phyloP scores from a whole-genome alignment of 2,329 filamentous ascomycete species.

The Plectosphaerella plurivora region DNA sequence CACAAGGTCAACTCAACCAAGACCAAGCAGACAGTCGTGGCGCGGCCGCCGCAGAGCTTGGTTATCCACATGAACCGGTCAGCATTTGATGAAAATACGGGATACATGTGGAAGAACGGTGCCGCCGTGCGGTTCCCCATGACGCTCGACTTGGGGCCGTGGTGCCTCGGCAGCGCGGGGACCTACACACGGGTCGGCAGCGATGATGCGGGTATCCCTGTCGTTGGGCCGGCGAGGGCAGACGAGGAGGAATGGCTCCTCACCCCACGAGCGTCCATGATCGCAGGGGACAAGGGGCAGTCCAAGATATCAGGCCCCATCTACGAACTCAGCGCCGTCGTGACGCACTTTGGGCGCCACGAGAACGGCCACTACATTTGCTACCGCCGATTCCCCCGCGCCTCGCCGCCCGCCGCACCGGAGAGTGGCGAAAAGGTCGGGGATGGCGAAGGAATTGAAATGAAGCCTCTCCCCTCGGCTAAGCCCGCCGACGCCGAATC shows the following conservation, averaged over 20 bases:
- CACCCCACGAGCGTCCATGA: conserved; percentile 68
- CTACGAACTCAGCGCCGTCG: conserved; percentile 77
- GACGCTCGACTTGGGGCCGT: conserved; percentile 71
- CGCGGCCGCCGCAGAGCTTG: conserved; percentile 73
- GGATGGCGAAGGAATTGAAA: neutral
- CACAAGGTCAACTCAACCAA: conserved; percentile 75
- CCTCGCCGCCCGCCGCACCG: conserved; percentile 9
- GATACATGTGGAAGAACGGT: conserved; percentile 76
- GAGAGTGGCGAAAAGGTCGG: conserved; percentile 6
- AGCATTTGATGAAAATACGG: conserved; percentile 80
- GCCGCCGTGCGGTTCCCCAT: conserved; percentile 74
- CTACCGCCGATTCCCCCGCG: conserved; percentile 65
- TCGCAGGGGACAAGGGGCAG: conserved; percentile 48
- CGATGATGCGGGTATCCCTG: conserved; percentile 16
- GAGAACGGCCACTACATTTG: conserved; percentile 96
- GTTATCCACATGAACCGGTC: conserved; percentile 89
- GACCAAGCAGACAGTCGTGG: conserved; percentile 83
- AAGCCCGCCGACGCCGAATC: neutral
- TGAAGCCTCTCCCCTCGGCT: neutral
- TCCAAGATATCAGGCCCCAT: conserved; percentile 53
- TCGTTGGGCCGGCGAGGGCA: conserved; percentile 9
- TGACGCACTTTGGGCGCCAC: conserved; percentile 86
- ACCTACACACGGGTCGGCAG: conserved; percentile 7
- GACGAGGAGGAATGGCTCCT: conserved; percentile 64
- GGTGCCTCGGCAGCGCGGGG: conserved; percentile 67